Conservation (phyloP, 1,139 yeast genomes). For the Blastobotrys indianensis region DNA sequence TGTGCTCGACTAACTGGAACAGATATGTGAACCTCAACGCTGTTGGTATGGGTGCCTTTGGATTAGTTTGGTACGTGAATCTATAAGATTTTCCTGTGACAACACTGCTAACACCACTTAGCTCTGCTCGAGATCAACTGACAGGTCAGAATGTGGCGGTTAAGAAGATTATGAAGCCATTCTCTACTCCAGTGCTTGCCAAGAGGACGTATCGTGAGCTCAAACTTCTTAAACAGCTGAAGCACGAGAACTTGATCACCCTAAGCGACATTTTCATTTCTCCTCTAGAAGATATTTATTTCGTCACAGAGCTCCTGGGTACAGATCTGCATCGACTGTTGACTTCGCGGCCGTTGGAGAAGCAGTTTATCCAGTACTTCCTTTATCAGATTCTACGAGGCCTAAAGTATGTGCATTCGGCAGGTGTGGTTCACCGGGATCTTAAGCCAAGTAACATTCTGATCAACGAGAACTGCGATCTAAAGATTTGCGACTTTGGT, state of each 20-base stretch:
- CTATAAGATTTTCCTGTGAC: not conserved
- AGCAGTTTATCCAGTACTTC: conserved; percentile 94
- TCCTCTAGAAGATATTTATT: conserved; percentile 93
- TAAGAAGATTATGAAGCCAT: conserved; percentile 96
- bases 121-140: conserved; percentile 83
- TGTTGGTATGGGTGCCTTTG: conserved; percentile 99
- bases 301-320: conserved; percentile 94
- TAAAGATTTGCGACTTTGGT: conserved; percentile 96
- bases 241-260: conserved; percentile 91
- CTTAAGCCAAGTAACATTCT: conserved; percentile 83
- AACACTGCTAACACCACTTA: conserved; percentile 9
- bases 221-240: conserved; percentile 83
- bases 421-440: conserved; percentile 95
- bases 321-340: conserved; percentile 89
- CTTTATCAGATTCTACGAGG: conserved; percentile 73
- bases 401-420: conserved; percentile 88
- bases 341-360: conserved; percentile 89
- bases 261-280: conserved; percentile 91
- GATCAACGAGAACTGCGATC: conserved; percentile 91
- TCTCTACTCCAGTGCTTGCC: conserved; percentile 89
- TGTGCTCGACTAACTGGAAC: not conserved
- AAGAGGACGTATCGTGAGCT: conserved; percentile 94
- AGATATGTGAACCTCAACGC: conserved; percentile 90
- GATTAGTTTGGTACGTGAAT: conserved; percentile 63
- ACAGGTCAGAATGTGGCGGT: conserved; percentile 95